Percentiles rank a stretch among this genome's conserved stretches.
phyloP scores from a whole-genome alignment of 306 rosid genomes.

The Vigna radiata region DNA sequence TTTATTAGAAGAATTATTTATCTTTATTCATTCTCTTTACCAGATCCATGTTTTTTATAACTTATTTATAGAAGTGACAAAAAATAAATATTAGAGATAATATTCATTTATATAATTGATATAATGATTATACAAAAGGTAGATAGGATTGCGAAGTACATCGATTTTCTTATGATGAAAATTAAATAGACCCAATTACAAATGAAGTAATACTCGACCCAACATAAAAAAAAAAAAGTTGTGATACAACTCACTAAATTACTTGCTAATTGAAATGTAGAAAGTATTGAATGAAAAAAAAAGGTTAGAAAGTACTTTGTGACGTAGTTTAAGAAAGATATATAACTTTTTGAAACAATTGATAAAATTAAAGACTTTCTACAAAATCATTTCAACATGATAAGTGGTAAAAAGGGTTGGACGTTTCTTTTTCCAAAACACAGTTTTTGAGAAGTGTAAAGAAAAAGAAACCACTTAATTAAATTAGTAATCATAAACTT shows the following conservation, averaged over 20 bases:
- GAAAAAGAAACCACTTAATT: background rate
- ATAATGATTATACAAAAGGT: background rate
- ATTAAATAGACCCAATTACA: too few species aligned
- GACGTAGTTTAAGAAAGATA: background rate
- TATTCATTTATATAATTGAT: background rate
- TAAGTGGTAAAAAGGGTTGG: background rate
- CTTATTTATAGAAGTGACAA: too few species aligned
- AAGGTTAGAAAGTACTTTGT: background rate
- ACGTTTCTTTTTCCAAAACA: too few species aligned
- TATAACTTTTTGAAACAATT: slow-evolving; percentile 7
- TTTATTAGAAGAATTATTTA: too few species aligned
- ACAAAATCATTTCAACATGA: slow-evolving; percentile 40
- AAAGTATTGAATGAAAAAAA: background rate
- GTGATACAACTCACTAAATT: background rate
- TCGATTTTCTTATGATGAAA: too few species aligned
- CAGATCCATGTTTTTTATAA: too few species aligned
- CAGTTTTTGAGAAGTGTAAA: background rate
- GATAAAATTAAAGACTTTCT: background rate
- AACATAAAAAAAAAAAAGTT: background rate
- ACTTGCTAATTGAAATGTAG: background rate
- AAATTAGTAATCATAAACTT: slow-evolving; percentile 26
- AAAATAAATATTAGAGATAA: background rate
- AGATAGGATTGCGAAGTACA: background rate
- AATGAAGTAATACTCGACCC: too few species aligned
- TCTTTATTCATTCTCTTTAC: too few species aligned